These are phyloP conservation scores for Kodamaea fungicola DNA, from an alignment of 1,139 yeast genomes.

Conservation along the genomic window DNA sequence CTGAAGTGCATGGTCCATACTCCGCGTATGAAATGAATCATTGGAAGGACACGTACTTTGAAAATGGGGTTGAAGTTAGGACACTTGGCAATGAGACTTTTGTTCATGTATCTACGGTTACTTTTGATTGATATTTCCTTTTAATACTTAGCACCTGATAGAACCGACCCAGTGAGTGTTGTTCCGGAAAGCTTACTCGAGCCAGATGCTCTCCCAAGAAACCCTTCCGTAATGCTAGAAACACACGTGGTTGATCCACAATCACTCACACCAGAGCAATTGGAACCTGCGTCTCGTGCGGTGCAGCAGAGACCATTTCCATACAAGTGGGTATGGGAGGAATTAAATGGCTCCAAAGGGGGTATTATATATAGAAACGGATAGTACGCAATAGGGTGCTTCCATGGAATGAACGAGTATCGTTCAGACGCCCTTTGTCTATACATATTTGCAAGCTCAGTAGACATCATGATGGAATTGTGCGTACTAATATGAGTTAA, in stretches of 20 bases:
- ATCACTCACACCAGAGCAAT: neutral
- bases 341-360: neutral
- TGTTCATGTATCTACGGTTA: conserved; percentile 19
- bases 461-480: conserved; percentile 13
- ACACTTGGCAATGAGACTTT: conserved; percentile 31
- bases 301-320: conserved; percentile 2
- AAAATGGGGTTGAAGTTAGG: conserved; percentile 45
- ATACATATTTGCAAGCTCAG: conserved; percentile 4
- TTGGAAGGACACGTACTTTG: conserved; percentile 60
- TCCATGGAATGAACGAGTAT: too few relatives aligned
- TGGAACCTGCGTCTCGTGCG: neutral
- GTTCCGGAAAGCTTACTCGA: too few relatives aligned
- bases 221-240: too few relatives aligned
- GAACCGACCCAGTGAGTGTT: too few relatives aligned
- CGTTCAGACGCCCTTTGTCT: neutral
- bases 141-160: too few relatives aligned
- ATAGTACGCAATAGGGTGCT: neutral
- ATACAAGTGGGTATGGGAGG: neutral
- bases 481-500: conserved; percentile 18
- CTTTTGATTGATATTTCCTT: too few relatives aligned
- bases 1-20: conserved; percentile 58
- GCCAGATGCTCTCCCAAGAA: too few relatives aligned
- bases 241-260: neutral
- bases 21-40: conserved; percentile 51
- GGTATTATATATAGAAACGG: neutral